phyloP scores from a whole-genome alignment of 2,329 filamentous ascomycete genomes.

The Alternaria tenuissima region DNA sequence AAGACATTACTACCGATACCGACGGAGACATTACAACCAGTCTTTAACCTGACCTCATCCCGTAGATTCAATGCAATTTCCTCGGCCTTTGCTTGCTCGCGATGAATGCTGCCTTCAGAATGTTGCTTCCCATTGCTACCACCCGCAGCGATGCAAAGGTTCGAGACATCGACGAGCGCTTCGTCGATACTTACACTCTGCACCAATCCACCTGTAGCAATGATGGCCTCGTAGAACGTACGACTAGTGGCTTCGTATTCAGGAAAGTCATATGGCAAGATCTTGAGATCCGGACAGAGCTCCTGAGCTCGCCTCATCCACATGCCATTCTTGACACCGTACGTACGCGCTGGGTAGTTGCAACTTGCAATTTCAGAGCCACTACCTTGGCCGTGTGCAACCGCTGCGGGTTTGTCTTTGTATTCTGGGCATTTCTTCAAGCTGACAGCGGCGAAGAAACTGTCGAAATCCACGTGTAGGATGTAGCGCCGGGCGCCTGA shows the following conservation, averaged over 20 bases:
- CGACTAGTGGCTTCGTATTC: constrained; percentile 92
- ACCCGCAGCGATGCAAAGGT: constrained; percentile 69
- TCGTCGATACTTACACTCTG: constrained; percentile 98
- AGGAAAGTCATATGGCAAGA: constrained; percentile 94
- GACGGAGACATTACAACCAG: constrained; percentile 87
- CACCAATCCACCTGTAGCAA: constrained; percentile 80
- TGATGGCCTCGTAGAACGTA: constrained; percentile 84
- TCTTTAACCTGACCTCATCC: constrained; percentile 73
- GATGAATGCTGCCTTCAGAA: constrained; percentile 73
- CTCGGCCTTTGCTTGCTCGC: constrained; percentile 81
- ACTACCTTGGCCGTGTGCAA: constrained; percentile 84
- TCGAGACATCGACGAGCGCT: constrained; percentile 84
- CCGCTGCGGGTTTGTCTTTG: constrained; percentile 80
- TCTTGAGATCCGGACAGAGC: constrained; percentile 83
- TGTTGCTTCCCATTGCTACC: constrained; percentile 71
- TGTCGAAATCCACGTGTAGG: constrained; percentile 97
- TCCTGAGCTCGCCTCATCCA: constrained; percentile 95
- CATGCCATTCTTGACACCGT: constrained; percentile 96
- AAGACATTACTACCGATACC: constrained; percentile 92
- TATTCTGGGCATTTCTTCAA: constrained; percentile 78
- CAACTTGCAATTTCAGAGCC: constrained; percentile 97
- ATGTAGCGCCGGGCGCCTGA: constrained; percentile 79
- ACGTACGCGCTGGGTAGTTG: constrained; percentile 88
- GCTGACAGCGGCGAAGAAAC: constrained; percentile 96
- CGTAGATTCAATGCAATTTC: constrained; percentile 74